phyloP scores from a whole-genome alignment of 2,329 filamentous ascomycete genomes.

The Verticillium isaacii region DNA sequence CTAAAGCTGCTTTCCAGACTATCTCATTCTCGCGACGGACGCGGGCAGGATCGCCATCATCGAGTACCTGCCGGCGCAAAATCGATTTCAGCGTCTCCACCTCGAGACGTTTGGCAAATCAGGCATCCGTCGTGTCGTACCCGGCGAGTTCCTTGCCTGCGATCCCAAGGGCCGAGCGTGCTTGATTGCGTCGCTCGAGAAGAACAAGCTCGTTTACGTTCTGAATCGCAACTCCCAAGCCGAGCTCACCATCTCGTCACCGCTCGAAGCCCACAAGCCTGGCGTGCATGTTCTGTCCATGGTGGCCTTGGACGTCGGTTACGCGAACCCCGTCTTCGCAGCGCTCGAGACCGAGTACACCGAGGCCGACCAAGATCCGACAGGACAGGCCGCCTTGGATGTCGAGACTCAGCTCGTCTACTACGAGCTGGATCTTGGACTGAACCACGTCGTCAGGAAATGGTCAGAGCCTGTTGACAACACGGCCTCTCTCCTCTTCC shows the following conservation, averaged over 20 bases:
- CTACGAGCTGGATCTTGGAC: constrained; percentile 92
- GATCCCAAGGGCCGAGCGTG: constrained; percentile 96
- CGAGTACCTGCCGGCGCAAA: constrained; percentile 83
- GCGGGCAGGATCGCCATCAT: constrained; percentile 92
- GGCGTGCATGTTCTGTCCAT: constrained; percentile 87
- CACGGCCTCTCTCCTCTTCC: constrained; percentile 84
- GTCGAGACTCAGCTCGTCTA: constrained; percentile 90
- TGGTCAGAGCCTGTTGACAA: constrained; percentile 94
- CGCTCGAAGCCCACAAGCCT: constrained; percentile 90
- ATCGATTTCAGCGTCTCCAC: constrained; percentile 83
- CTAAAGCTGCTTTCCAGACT: constrained; percentile 57
- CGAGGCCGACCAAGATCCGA: constrained; percentile 85
- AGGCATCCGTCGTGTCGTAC: constrained; percentile 85
- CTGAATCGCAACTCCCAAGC: constrained; percentile 93
- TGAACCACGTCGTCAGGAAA: constrained; percentile 95
- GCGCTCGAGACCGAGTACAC: constrained; percentile 91
- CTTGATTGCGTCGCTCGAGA: constrained; percentile 89
- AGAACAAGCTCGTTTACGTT: constrained; percentile 99
- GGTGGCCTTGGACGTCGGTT: constrained; percentile 87
- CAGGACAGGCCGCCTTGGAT: constrained; percentile 74
- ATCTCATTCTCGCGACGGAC: constrained; percentile 91
- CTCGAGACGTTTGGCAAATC: constrained; percentile 98
- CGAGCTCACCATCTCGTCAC: constrained; percentile 93
- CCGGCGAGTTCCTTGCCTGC: constrained; percentile 91
- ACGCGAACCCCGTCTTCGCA: constrained; percentile 95